Evolutionary conservation across 1,284 basidiomycete species (phyloP).

Genomic region (Cystobasidium slooffiae): DNA sequence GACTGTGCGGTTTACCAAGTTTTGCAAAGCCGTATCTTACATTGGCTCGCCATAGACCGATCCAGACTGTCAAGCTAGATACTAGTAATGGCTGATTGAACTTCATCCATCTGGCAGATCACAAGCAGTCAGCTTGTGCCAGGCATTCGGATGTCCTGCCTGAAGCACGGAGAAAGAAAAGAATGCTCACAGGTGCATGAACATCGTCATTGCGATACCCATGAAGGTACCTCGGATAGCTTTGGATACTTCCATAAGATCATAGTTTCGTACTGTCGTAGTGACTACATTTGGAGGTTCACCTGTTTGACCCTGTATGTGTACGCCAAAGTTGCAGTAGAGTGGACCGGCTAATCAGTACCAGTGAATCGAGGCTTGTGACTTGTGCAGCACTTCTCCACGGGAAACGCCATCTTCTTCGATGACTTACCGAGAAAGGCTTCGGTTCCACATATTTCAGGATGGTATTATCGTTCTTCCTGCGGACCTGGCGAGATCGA

Average conservation of each 20-base stretch:
- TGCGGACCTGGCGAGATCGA: constrained; percentile 69
- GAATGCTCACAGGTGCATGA: constrained; percentile 76
- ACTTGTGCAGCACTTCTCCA: too few relatives aligned
- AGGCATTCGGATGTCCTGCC: background rate
- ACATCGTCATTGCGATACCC: constrained; percentile 58
- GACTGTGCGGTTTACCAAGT: constrained; percentile 60
- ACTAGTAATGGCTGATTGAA: constrained; percentile 92
- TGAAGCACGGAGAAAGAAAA: background rate
- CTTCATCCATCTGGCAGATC: constrained; percentile 56
- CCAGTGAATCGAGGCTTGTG: too few relatives aligned
- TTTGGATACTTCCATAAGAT: constrained; percentile 84
- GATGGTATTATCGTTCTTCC: constrained; percentile 93
- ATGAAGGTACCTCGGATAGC: constrained; percentile 65
- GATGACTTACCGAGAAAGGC: constrained; percentile 45
- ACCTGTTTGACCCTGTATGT: constrained; percentile 62
- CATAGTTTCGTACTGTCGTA: constrained; percentile 91
- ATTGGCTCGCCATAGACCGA: constrained; percentile 23
- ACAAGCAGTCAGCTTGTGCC: background rate
- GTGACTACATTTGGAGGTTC: constrained; percentile 80
- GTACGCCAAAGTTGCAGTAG: background rate
- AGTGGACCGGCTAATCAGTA: background rate
- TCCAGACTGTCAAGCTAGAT: constrained; percentile 42
- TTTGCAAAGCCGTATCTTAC: constrained; percentile 58
- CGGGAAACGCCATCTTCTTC: too few relatives aligned
- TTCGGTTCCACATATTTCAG: constrained; percentile 77